Percentiles rank a stretch among this genome's conserved stretches.
Conservation (phyloP, 2,329 filamentous ascomycete species). For the Ceratocystis eucalypticola region DNA sequence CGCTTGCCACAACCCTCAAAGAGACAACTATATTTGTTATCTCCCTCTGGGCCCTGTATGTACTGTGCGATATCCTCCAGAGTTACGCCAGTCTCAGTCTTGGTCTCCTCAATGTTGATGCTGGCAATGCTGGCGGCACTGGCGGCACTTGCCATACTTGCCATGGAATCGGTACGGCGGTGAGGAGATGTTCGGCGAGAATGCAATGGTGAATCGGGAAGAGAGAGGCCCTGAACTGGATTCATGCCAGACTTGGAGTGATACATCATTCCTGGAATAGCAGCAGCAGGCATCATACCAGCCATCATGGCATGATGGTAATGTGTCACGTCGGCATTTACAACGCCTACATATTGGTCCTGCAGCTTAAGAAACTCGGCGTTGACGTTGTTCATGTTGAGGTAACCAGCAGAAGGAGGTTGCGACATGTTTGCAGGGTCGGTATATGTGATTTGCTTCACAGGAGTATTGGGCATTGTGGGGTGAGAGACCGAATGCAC, state of each 20-base stretch:
- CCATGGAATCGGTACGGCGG: constrained; percentile 46
- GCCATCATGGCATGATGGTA: constrained; percentile 18
- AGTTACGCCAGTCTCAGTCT: constrained; percentile 70
- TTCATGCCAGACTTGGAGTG: constrained; percentile 6
- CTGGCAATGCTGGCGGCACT: constrained; percentile 47
- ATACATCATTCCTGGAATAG: constrained; percentile 15
- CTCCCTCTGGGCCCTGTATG: constrained; percentile 60
- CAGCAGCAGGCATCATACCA: constrained; percentile 14
- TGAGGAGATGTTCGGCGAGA: constrained; percentile 27
- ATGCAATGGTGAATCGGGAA: neutral
- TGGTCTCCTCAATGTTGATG: constrained; percentile 52
- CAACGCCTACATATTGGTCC: constrained; percentile 10
- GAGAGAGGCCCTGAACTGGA: neutral
- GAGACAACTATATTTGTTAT: constrained; percentile 68
- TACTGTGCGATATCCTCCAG: constrained; percentile 68
- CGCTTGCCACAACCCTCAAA: constrained; percentile 70
- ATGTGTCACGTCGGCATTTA: constrained; percentile 15
- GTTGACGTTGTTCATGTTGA: constrained; percentile 38
- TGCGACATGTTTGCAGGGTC: constrained; percentile 27
- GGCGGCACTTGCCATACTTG: constrained; percentile 43
- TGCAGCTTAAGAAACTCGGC: constrained; percentile 33
- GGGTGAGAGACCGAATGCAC: constrained; percentile 1
- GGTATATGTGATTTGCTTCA: constrained; percentile 32
- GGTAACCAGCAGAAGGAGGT: constrained; percentile 42
- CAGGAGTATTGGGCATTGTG: constrained; percentile 15